Evolutionary conservation across 192 early-diverging fungal species (phyloP), one percentile per base, ranked within the genome.

Genomic region (Coemansia sp.): DNA sequence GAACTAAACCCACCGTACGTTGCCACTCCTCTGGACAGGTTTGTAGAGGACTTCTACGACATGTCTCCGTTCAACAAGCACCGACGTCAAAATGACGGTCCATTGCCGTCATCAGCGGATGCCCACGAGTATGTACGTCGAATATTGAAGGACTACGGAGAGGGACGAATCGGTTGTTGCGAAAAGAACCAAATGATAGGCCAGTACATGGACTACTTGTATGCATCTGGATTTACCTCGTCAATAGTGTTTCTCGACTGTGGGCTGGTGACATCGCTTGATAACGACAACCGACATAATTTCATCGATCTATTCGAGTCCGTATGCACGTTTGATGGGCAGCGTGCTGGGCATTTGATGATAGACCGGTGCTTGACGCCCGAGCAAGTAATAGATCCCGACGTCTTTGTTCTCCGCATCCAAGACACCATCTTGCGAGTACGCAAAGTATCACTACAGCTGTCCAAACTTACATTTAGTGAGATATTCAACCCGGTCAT

Each of bases 281-380:
- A 93, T 35, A 66, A 85, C 5, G 70, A 67, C 59, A 93, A 93
- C 74, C 86, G 96, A 28, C 78, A 79, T 12, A 96, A 99, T 76
- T 95, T 97, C 72, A 83, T 96, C 36, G 97, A 99, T 71, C 86
- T 97, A 35, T 96, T 99, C 74, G 85, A 85, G 59, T 92, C 95
- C 0, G 85, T 97, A 41, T 92, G 92, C 9, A 87, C 88, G 61
- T 97, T 96, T 84, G 88, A 96, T 76, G 97, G 97, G 3, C 81
- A 83, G 52, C 75, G 85, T 17, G 93, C 95, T 2, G 95, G 93
- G 0, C 62, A 86, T 37, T 84, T 99, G 36, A 96, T 99, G 93
- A 88, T 98, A 0, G 90, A 93, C 68, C 89, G 96, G 5, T 94
- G 91, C 54, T 86, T 88, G 41, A 85, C 87, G 0, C 93, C 94